phyloP scores from a whole-genome alignment of 1,139 yeast genomes.

The Taphrina wiesneri region DNA sequence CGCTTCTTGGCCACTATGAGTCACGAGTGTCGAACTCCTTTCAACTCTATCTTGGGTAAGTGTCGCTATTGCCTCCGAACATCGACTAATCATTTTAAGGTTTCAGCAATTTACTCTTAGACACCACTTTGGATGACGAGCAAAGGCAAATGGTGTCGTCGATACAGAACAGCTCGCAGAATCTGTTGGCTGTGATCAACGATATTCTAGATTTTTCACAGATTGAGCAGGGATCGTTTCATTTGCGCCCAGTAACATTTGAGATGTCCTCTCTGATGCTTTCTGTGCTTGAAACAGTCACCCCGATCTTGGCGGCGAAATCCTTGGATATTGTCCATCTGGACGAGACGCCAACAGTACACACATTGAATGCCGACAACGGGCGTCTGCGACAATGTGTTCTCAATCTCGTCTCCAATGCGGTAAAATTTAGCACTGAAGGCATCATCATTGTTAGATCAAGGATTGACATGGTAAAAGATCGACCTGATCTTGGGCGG shows the following conservation, averaged over 20 bases:
- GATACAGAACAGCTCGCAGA: conserved; percentile 81
- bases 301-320: conserved; percentile 84
- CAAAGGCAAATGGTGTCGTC: conserved; percentile 87
- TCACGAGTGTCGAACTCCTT: conserved; percentile 87
- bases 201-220: conserved; percentile 86
- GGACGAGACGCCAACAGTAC: conserved; percentile 57
- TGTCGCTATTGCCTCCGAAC: not conserved
- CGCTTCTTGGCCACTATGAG: conserved; percentile 90
- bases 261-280: conserved; percentile 80
- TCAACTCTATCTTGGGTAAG: conserved; percentile 75
- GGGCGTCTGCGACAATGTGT: conserved; percentile 83
- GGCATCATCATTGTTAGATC: not conserved
- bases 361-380: conserved; percentile 81
- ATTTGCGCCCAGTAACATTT: conserved; percentile 82
- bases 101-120: conserved; percentile 84
- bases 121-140: conserved; percentile 82
- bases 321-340: conserved; percentile 75
- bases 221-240: conserved; percentile 89
- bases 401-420: conserved; percentile 79
- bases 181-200: conserved; percentile 78
- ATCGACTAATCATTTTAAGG: conserved; percentile 43
- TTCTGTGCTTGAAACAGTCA: conserved; percentile 82
- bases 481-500: not conserved
- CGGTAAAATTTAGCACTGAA: conserved; percentile 67
- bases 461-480: conserved; percentile 52